Percentiles rank a stretch among this genome's conserved stretches.
Evolutionary conservation across 371 early-diverging fungal species (phyloP).

Genomic region (Mucor indicus): DNA sequence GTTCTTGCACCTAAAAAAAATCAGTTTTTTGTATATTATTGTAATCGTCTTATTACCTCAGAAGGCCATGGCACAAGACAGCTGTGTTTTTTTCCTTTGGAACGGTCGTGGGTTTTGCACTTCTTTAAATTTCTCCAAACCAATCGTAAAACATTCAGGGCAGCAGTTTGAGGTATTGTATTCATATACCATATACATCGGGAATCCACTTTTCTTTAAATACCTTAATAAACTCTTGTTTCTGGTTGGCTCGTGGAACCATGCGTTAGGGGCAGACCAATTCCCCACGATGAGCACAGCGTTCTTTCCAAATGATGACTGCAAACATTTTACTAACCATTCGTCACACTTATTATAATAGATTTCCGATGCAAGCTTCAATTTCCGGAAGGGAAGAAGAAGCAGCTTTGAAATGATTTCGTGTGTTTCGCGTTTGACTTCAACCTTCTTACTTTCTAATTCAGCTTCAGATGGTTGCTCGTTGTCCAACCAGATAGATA

Average conservation of each 20-base stretch:
- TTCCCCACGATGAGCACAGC: not conserved
- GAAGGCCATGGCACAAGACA: not conserved
- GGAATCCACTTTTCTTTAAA: constrained; percentile 1
- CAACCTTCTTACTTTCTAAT: too few species aligned
- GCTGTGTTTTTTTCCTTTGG: not conserved
- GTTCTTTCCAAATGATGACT: not conserved
- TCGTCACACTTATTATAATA: not conserved
- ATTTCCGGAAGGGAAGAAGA: not conserved
- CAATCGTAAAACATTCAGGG: not conserved
- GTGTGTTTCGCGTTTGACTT: too few species aligned
- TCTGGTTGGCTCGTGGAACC: constrained; percentile 3
- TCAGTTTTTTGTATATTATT: too few species aligned
- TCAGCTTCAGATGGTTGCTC: too few species aligned
- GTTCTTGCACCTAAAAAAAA: too few species aligned
- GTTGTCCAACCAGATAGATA: too few species aligned
- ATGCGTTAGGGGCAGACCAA: constrained; percentile 1
- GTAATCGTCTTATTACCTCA: too few species aligned
- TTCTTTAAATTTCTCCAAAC: not conserved
- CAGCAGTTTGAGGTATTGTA: not conserved
- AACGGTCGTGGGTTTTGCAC: constrained; percentile 1
- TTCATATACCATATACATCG: not conserved
- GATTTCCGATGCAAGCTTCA: not conserved
- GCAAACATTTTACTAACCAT: not conserved
- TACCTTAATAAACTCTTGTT: not conserved
- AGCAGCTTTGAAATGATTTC: not conserved